Evolutionary conservation across 768 basidiomycete genomes (phyloP), one percentile per base, ranked within the genome.

Genomic region (Auricularia sp.): DNA sequence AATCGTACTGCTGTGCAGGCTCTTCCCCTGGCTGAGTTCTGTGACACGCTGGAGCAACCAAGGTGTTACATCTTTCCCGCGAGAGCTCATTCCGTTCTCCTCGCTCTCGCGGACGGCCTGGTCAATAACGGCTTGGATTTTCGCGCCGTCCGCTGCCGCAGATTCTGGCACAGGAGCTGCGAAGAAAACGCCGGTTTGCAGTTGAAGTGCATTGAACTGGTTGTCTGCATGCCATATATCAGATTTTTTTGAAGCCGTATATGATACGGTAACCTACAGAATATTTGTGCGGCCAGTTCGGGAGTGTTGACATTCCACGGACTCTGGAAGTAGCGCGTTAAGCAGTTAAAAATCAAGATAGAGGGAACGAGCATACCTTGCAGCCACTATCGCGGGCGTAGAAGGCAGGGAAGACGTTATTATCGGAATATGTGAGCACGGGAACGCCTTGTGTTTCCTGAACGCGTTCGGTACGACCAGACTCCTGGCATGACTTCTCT

Each of bases 401-500:
- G 77, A 99, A 99, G 0, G 95, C 97, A 2, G 97, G 97, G 69
- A 98, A 98, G 69, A 94, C 90, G 18, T 82, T 79, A 0, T 86
- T 85, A 56, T 82, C 71, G 1, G 86, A 85, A 69, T 90, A 95
- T 0, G 92, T 83, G 3, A 95, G 74, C 1, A 97, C 94, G 2
- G 93, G 92, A 13, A 98, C 93, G 2, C 96, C 96, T 44, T 95
- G 84, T 0, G 95, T 95, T 84, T 98, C 96, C 94, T 96, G 54
- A 37, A 29, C 45, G 3, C 64, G 13, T 42, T 42, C 8, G 7
- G 58, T 29, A 29, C 29, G 29, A 29, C 29, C 29, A n/a, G n/a
- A 33, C 33, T 24, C 16, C 61, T 10, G 11, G 54, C 34, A 21
- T 13, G 44, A 36, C n/a, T 56, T 24, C 39, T 44, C 81, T 61